Base-by-base conservation (phyloP, 2,329 filamentous ascomycete genomes). In the Ilyonectria robusta region DNA sequence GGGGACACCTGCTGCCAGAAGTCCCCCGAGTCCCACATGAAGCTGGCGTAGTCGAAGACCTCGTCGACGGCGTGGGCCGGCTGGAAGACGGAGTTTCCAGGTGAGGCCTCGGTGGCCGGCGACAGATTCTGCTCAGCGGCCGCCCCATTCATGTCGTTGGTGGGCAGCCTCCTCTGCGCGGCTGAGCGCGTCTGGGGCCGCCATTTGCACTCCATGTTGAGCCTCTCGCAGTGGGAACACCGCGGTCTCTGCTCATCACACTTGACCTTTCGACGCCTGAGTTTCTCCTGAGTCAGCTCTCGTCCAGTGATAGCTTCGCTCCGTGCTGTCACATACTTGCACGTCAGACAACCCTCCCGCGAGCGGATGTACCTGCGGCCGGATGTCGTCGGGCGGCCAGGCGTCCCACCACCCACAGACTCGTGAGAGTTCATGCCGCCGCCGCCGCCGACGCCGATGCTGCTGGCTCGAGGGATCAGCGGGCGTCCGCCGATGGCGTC, bases 161-260 rank as follows among this genome's bases (percentile, higher is more conserved):
- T 35, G 21, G 61, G 31, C 33, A 64, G 70, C 48, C 70, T 72
- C 33, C 69, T 67, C 42, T 72, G 70, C 54, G 62, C 60, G 46
- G 73, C 66, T 61, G 73, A 69, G 40, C 76, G 68, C 55, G 78
- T 73, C 67, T 81, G 72, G 35, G 80, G 75, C 44, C 81, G 81
- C 86, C 86, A 87, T 66, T 82, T 84, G 76, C 85, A 87, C 62
- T 87, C 82, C 54, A 87, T 78, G 67, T 86, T 86, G 13, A 87
- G 76, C 37, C 86, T 80, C 71, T 85, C 84, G 74, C 85, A 87
- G 71, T 87, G 85, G 46, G 80, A 84, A 69, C 86, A 87, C 48
- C 83, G 77, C 11, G 85, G 85, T 23, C 83, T 79, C 63, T 83
- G 81, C 75, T 88, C 86, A 64, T 87, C 84, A 66, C 85, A 87